phyloP scores from a whole-genome alignment of 768 basidiomycete species.

The Strobilomyces dryophilus region DNA sequence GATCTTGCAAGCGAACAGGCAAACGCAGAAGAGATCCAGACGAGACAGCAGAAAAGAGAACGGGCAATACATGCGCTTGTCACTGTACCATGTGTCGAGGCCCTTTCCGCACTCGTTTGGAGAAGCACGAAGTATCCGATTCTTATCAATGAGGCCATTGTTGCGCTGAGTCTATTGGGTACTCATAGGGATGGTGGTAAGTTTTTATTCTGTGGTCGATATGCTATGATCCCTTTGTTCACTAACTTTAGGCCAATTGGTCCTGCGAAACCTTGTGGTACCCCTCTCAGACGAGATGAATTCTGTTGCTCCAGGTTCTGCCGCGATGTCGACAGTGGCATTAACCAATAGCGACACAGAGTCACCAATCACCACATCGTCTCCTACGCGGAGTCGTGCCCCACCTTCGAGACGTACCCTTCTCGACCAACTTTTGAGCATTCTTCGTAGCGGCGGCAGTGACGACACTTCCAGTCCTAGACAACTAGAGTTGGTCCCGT shows the following conservation, averaged over 20 bases:
- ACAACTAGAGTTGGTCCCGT: conserved; percentile 34
- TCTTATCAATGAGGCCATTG: conserved; percentile 84
- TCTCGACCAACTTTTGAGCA: conserved; percentile 63
- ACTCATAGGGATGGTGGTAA: conserved; percentile 63
- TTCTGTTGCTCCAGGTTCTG: conserved; percentile 29
- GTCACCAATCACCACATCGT: conserved; percentile 46
- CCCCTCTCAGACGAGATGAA: conserved; percentile 43
- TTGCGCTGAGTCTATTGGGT: conserved; percentile 76
- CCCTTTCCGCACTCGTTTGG: conserved; percentile 67
- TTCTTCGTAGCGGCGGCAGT: conserved; percentile 45
- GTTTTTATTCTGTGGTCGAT: conserved; percentile 15
- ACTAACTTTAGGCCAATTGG: conserved; percentile 48
- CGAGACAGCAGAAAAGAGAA: conserved; percentile 47
- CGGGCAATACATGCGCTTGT: conserved; percentile 50
- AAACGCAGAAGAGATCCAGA: conserved; percentile 32
- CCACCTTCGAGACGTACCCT: conserved; percentile 53
- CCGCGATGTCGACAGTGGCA: conserved; percentile 35
- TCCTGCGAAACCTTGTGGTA: conserved; percentile 54
- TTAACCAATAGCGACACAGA: conserved; percentile 42
- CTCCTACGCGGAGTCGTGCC: conserved; percentile 35
- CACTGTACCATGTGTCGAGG: conserved; percentile 50
- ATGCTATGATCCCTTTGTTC: background rate
- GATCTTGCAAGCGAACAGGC: conserved; percentile 33
- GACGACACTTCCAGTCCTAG: conserved; percentile 40
- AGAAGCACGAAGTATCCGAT: conserved; percentile 78